Base-by-base conservation (phyloP, 2,329 filamentous ascomycete genomes). In the Fusarium duplospermum region DNA sequence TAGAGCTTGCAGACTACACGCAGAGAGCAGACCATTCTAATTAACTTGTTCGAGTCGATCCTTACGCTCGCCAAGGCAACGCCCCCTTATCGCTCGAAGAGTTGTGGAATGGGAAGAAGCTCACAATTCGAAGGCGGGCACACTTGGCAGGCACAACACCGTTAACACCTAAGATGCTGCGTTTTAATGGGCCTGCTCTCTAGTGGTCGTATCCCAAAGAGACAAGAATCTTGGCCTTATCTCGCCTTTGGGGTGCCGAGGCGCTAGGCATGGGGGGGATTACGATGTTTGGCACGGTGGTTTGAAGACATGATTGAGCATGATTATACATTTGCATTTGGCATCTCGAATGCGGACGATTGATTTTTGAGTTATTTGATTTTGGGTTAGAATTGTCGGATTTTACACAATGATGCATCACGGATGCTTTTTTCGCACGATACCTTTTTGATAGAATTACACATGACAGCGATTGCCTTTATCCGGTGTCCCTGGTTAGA, bases 11-110 rank as follows among this genome's bases (percentile, higher is more conserved):
- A 64, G 61, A 61, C 67, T 75, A 71, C 67, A 67, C 33, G 73
- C 67, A 61, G 70, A 76, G 74, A 79, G 79, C 79, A 78, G 73
- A 73, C 71, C 76, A 76, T 73, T 67, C 60, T 81, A 80, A 80
- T 80, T 78, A 70, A 74, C 76, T 80, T 70, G 73, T 69, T 80
- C 77, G 74, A 79, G 73, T 76, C 76, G 68, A 76, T 76, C 72
- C 66, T 76, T 80, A 78, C 70, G 72, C 72, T 71, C 74, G 76
- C 74, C 76, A 78, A 74, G 66, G 65, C 73, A 67, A 63, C 62
- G 54, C 29, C 57, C 58, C 62, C 64, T 71, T 72, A 58, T 70
- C 71, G 66, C 69, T 67, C 66, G 63, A 63, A 62, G 57, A 61
- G 57, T 57, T 64, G 58, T 64, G 59, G 60, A 61, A 73, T 69